These are phyloP conservation scores for Schwanniomyces vanrijiae DNA, from an alignment of 805 yeast species.

Conservation along the genomic window DNA sequence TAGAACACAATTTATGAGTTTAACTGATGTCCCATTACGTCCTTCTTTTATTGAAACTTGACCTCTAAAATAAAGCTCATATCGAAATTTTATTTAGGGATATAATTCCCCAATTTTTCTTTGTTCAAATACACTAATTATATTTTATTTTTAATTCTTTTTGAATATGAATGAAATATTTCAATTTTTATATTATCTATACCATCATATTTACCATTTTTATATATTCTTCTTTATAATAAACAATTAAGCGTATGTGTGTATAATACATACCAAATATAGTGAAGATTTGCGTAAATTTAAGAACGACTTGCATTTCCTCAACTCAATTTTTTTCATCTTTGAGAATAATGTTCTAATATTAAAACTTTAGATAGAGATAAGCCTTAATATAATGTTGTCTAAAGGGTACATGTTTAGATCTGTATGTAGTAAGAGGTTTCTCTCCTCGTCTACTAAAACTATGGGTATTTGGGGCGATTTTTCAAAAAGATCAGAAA, in stretches of 20 bases:
- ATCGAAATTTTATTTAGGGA: too few relatives aligned
- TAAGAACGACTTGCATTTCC: not conserved
- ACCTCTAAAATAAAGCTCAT: not conserved
- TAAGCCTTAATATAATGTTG: not conserved
- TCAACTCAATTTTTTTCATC: not conserved
- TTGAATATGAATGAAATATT: too few relatives aligned
- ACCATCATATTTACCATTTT: not conserved
- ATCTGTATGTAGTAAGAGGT: slow-evolving; percentile 2
- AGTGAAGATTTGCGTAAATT: not conserved
- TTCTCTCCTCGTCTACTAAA: slow-evolving; percentile 1
- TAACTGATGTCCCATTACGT: slow-evolving; percentile 26
- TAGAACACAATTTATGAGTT: slow-evolving; percentile 21
- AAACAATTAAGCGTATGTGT: not conserved
- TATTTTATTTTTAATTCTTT: not conserved
- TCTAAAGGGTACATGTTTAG: slow-evolving; percentile 1
- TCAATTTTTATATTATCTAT: not conserved
- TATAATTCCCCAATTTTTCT: not conserved
- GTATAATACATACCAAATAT: not conserved
- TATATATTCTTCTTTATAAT: not conserved
- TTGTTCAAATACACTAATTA: not conserved
- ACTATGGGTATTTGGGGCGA: slow-evolving; percentile 31
- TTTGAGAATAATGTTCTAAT: not conserved
- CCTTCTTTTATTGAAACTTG: slow-evolving; percentile 25
- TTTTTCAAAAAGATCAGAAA: slow-evolving; percentile 25
- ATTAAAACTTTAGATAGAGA: not conserved